Percentiles rank a stretch among this genome's conserved stretches.
Conservation (phyloP, 371 early-diverging fungal species). For the Mycotypha africana region DNA sequence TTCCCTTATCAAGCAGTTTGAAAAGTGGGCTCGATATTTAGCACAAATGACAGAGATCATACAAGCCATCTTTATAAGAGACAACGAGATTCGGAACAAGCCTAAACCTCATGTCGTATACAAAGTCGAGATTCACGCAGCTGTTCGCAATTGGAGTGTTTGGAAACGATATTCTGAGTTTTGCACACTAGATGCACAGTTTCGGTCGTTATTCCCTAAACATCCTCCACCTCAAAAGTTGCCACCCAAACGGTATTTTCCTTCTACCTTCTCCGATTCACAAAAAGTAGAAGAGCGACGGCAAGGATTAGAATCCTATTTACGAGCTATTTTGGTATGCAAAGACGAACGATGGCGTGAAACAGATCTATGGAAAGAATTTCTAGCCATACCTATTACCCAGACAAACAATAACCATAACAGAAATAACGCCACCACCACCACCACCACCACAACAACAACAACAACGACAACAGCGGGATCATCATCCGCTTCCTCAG, state of each 20-base stretch:
- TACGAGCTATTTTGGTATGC: conserved; percentile 66
- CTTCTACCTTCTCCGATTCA: conserved; percentile 55
- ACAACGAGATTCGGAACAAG: conserved; percentile 50
- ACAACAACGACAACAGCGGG: conserved; percentile 30
- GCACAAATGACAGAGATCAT: conserved; percentile 44
- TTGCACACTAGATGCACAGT: conserved; percentile 51
- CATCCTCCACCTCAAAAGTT: conserved; percentile 53
- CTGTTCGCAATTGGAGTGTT: conserved; percentile 83
- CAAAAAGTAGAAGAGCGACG: conserved; percentile 79
- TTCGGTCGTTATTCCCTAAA: conserved; percentile 53
- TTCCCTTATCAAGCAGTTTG: too few relatives aligned
- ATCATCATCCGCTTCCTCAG: too few relatives aligned
- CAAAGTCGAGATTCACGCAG: conserved; percentile 69
- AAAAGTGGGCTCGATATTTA: too few relatives aligned
- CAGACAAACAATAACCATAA: too few relatives aligned
- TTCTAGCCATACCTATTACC: conserved; percentile 75
- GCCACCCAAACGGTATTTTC: conserved; percentile 68
- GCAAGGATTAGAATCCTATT: conserved; percentile 72
- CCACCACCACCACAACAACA: too few relatives aligned
- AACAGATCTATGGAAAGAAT: conserved; percentile 70
- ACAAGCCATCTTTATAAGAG: conserved; percentile 65
- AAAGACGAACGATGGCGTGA: conserved; percentile 78
- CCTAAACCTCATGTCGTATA: conserved; percentile 76
- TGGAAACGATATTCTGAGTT: conserved; percentile 90
- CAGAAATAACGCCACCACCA: too few relatives aligned